Percentiles rank a stretch among this genome's conserved stretches.
phyloP scores from a whole-genome alignment of 148 eudicot species.

The Talinum fruticosum region DNA sequence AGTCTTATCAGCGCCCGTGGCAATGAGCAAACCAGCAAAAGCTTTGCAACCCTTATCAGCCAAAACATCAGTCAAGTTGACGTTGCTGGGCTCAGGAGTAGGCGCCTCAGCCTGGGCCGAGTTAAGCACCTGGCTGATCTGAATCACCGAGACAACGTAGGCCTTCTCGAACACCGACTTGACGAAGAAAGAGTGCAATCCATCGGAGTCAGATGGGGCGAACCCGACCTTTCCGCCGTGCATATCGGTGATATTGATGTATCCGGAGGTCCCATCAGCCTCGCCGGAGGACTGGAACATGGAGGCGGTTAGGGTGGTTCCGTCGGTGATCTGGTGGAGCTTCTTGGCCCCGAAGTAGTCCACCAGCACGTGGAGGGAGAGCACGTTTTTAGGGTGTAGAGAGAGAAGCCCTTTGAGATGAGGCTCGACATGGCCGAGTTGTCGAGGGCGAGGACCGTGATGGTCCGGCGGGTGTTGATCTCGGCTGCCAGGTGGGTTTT shows the following conservation, averaged over 20 bases:
- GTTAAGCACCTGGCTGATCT: constrained; percentile 49
- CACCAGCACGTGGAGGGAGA: constrained; percentile 66
- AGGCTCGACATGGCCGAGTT: constrained; percentile 67
- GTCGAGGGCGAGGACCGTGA: constrained; percentile 76
- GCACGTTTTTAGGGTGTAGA: constrained; percentile 49
- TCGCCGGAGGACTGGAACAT: constrained; percentile 78
- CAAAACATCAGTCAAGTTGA: constrained; percentile 41
- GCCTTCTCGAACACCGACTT: constrained; percentile 57
- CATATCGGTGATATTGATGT: constrained; percentile 67
- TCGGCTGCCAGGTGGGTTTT: constrained; percentile 72
- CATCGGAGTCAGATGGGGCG: constrained; percentile 39
- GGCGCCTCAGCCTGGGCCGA: constrained; percentile 77
- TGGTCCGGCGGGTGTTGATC: constrained; percentile 67
- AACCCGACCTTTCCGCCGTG: constrained; percentile 74
- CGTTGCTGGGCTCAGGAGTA: constrained; percentile 43
- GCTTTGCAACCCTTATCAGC: constrained; percentile 61
- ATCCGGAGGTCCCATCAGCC: constrained; percentile 66
- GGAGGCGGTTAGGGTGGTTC: constrained; percentile 68
- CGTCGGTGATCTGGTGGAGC: constrained; percentile 65
- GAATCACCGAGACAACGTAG: constrained; percentile 61
- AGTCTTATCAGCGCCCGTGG: constrained; percentile 46
- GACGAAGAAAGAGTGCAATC: constrained; percentile 40
- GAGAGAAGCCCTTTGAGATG: constrained; percentile 42
- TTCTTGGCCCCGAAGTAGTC: constrained; percentile 77
- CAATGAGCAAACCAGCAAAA: constrained; percentile 36